A percentile compares a stretch with the other conserved stretches of the same genome.
These are phyloP conservation scores for Curvularia hawaiiensis DNA, from an alignment of 2,329 filamentous ascomycete genomes.

Conservation along the genomic window DNA sequence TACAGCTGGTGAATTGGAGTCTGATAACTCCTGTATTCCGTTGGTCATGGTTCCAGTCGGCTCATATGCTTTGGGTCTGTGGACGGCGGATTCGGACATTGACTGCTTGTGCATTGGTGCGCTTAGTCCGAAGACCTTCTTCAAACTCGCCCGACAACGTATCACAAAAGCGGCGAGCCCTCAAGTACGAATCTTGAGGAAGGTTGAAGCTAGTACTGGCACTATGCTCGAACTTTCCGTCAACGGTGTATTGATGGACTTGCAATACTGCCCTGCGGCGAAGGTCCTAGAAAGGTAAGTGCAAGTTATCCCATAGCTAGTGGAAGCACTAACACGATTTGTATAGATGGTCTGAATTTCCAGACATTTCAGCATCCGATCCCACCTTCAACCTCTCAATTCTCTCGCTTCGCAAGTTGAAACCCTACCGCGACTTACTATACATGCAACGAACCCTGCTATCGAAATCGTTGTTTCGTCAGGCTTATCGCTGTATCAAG, in stretches of 20 bases:
- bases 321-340: conserved; percentile 10
- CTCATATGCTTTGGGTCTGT: conserved; percentile 68
- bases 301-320: not conserved
- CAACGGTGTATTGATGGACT: conserved; percentile 63
- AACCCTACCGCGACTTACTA: conserved; percentile 66
- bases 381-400: conserved; percentile 61
- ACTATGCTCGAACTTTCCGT: conserved; percentile 69
- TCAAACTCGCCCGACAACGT: conserved; percentile 61
- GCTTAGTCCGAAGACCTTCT: conserved; percentile 66
- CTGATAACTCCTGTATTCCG: conserved; percentile 31
- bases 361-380: conserved; percentile 56
- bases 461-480: conserved; percentile 61
- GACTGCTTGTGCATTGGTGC: conserved; percentile 70
- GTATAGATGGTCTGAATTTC: conserved; percentile 46
- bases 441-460: conserved; percentile 66
- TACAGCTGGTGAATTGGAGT: conserved; percentile 18
- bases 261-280: conserved; percentile 69
- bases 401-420: conserved; percentile 65
- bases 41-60: conserved; percentile 67
- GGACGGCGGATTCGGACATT: conserved; percentile 65
- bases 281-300: conserved; percentile 59
- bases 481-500: conserved; percentile 65
- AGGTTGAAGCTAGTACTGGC: conserved; percentile 63
- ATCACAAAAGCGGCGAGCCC: conserved; percentile 54
- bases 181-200: conserved; percentile 60